Base-by-base conservation (phyloP, 2,329 filamentous ascomycete species). In the Exophiala spinifera region DNA sequence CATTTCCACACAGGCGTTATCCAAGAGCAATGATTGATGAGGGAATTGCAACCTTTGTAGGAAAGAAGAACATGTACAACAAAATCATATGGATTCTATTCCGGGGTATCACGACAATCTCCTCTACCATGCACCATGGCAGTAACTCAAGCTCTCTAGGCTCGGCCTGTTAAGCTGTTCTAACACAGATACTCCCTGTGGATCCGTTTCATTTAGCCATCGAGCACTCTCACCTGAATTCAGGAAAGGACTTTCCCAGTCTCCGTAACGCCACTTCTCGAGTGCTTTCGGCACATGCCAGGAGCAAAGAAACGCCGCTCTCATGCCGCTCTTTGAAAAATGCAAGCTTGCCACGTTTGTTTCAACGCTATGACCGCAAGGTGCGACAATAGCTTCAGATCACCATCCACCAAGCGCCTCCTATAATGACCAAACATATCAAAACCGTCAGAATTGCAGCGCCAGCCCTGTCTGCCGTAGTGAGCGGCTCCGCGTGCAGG, bases 401-500 rank as follows among this genome's bases (percentile, higher is more conserved):
- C n/a, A 64, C 50, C 55, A 65, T 55, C 59, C 62, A 65, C 57
- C 59, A 63, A 34, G 60, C 64, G 23, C 60, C 59, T 21, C 60
- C 63, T 17, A 65, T 42, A 10, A 65, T 46, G 45, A 57, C 40
- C 21, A 62, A 53, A 25, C 57, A 33, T 13, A 66, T 31, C 43
- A 64, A 37, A 3, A 61, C 52, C 1, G 71, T 73, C 50, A 72
- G 36, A 19, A 72, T 60, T 1, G 63, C 67, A 2, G 71, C 72
- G 15, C 70, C 71, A n/a, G 66, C 70, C 23, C 64, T 67, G 46
- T 74, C 71, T 2, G 65, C 65, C 1, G 65, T 65, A 2, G 65
- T 71, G 42, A 73, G 66, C 8, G 45, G 25, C 11, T 53, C 23
- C 23, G 50, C 51, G 34, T 63, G 23, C 47, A 63, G 54, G 43